Evolutionary conservation across 2,329 filamentous ascomycete species (phyloP), one percentile per base, ranked within the genome.

Genomic region (Nakataea oryzae): DNA sequence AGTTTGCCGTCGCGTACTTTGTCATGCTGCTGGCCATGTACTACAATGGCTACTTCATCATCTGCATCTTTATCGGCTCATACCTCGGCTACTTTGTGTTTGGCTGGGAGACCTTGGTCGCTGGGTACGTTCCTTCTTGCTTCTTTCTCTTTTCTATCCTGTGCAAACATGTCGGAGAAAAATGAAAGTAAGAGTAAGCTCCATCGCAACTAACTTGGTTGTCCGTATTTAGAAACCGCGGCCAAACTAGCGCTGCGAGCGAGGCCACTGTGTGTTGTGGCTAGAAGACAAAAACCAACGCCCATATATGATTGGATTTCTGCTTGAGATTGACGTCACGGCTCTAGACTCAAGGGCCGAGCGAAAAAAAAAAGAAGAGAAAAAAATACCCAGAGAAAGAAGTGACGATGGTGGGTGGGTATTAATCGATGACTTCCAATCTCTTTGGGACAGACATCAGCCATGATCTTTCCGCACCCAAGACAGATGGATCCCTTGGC

Each of bases 21-120:
- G 74, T 93, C 69, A 93, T 95, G 90, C 74, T 89, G 75, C 74
- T 76, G n/a, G 80, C 80, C 65, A 84, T 84, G 80, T 84, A 85
- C 71, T 86, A 81, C 74, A 85, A 85, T 67, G 84, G 86, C 12
- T 95, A 91, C 73, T 81, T 95, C 65, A 90, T 95, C 72, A 87
- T 93, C 63, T 90, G 86, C 67, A 91, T 95, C 71, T 84, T 93
- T 65, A 82, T 93, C 62, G 91, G 91, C 1, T 85, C 88, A 0
- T 91, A 85, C 66, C 62, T 93, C 6, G 91, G 90, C 21, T 79
- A 82, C 14, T 90, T 92, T 65, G 70, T 90, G 63, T 93, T 91
- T 71, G 83, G 86, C 32, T 93, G 89, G 88, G 87, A 89, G 70
- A 75, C 72, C 0, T 68, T 84, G 41, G 70, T 68, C 11, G 62